Percentiles rank a stretch among this genome's conserved stretches.
These are phyloP conservation scores for Pleurotus eryngii DNA, from an alignment of 768 basidiomycete genomes.

Conservation along the genomic window DNA sequence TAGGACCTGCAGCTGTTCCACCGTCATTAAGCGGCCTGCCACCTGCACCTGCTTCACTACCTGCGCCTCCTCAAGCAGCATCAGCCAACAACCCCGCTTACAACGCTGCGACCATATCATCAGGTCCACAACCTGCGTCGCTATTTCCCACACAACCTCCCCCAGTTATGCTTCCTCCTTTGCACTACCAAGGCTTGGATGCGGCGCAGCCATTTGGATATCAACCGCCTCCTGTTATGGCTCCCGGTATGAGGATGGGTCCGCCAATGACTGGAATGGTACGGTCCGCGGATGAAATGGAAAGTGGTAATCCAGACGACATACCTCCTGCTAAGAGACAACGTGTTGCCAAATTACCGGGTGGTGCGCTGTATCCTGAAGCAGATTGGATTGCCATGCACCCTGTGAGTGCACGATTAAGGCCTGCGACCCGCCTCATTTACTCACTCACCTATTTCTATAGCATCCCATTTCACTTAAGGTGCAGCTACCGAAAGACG, in stretches of 20 bases:
- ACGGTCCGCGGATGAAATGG: slow-evolving; percentile 80
- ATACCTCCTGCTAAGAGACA: slow-evolving; percentile 85
- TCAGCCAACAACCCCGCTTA: slow-evolving; percentile 50
- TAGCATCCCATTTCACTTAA: slow-evolving; percentile 84
- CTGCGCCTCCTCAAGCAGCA: slow-evolving; percentile 60
- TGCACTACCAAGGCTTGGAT: slow-evolving; percentile 80
- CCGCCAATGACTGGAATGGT: slow-evolving; percentile 65
- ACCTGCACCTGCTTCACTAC: slow-evolving; percentile 69
- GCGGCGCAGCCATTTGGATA: slow-evolving; percentile 77
- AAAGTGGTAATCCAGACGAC: slow-evolving; percentile 53
- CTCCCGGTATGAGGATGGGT: slow-evolving; percentile 57
- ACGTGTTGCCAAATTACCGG: slow-evolving; percentile 80
- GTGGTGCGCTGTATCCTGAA: slow-evolving; percentile 81
- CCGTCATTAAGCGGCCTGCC: slow-evolving; percentile 64
- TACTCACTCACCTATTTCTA: slow-evolving; percentile 3
- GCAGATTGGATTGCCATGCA: slow-evolving; percentile 90
- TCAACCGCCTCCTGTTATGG: slow-evolving; percentile 40
- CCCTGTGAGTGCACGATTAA: slow-evolving; percentile 46
- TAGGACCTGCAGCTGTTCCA: slow-evolving; percentile 76
- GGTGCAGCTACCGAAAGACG: slow-evolving; percentile 79
- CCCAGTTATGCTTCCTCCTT: slow-evolving; percentile 80
- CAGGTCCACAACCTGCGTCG: slow-evolving; percentile 89
- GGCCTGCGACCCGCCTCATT: neutral
- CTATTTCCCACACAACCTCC: slow-evolving; percentile 52
- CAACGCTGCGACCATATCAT: slow-evolving; percentile 82